Evolutionary conservation across 805 yeast species (phyloP).

Genomic region (Teunomyces pallodes): DNA sequence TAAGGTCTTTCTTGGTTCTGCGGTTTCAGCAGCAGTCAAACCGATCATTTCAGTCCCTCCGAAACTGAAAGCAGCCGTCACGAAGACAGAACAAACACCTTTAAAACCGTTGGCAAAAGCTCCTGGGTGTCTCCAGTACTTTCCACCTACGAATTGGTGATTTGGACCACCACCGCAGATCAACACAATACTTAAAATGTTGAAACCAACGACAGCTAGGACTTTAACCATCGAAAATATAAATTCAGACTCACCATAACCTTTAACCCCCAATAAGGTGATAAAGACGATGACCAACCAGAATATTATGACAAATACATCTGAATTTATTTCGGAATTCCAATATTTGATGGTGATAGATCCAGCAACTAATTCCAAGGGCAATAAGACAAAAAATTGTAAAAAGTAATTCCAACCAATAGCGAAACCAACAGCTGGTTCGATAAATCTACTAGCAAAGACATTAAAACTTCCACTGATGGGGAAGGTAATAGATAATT

Average conservation of each 20-base stretch:
- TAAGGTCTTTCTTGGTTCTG: conserved; percentile 32
- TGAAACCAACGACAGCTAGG: conserved; percentile 47
- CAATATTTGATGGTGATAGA: conserved; percentile 59
- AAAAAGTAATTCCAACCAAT: conserved; percentile 53
- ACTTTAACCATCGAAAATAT: conserved; percentile 48
- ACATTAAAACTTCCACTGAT: conserved; percentile 53
- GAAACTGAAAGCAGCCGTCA: conserved; percentile 40
- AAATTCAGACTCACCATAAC: conserved; percentile 59
- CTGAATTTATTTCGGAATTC: conserved; percentile 51
- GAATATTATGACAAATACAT: conserved; percentile 59
- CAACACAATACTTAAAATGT: conserved; percentile 44
- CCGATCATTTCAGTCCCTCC: conserved; percentile 41
- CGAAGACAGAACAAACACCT: conserved; percentile 37
- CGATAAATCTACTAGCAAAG: conserved; percentile 52
- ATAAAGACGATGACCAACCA: conserved; percentile 46
- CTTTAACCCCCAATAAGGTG: conserved; percentile 51
- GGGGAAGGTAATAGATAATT: conserved; percentile 51
- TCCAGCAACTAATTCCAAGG: conserved; percentile 60
- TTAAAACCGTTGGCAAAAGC: conserved; percentile 47
- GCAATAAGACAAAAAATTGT: conserved; percentile 56
- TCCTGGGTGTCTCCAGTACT: conserved; percentile 55
- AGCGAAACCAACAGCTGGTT: conserved; percentile 58
- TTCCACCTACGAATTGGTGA: conserved; percentile 48
- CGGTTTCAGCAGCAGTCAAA: conserved; percentile 40
- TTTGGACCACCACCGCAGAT: conserved; percentile 54